Conservation (phyloP, 805 yeast species). For the Candida nemodendra region DNA sequence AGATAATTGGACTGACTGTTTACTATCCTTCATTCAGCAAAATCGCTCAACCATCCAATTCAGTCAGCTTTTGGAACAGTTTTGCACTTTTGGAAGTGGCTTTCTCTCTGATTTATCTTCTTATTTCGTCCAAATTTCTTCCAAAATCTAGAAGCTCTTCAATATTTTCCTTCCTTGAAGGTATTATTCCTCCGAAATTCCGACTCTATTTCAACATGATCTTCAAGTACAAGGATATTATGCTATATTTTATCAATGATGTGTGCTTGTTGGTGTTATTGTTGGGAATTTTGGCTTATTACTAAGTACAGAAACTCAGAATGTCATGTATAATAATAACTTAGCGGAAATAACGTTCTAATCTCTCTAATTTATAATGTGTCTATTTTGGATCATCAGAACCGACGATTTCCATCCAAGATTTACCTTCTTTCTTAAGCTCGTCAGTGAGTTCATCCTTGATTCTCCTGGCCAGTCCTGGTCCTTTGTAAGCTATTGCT, state of each 20-base stretch:
- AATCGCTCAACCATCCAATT: constrained; percentile 6
- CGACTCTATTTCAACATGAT: constrained; percentile 14
- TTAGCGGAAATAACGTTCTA: background rate
- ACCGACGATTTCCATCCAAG: constrained; percentile 82
- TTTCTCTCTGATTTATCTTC: constrained; percentile 17
- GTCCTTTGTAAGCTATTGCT: constrained; percentile 89
- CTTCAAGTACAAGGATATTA: constrained; percentile 27
- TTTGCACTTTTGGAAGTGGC: constrained; percentile 25
- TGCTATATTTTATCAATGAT: constrained; percentile 25
- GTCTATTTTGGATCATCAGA: constrained; percentile 43
- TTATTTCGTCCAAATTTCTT: constrained; percentile 13
- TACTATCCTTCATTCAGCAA: constrained; percentile 13
- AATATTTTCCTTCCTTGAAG: constrained; percentile 20
- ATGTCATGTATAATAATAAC: no score
- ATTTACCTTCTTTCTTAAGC: constrained; percentile 68
- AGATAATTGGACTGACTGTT: constrained; percentile 7
- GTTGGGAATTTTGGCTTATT: constrained; percentile 23
- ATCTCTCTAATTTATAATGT: background rate
- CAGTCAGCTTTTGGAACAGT: constrained; percentile 20
- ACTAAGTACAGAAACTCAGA: background rate
- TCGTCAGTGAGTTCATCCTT: constrained; percentile 58
- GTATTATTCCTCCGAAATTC: constrained; percentile 23
- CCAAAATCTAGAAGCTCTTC: constrained; percentile 14
- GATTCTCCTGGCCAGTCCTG: constrained; percentile 68
- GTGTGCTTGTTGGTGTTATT: constrained; percentile 27